These are phyloP conservation scores for Phylloporus sp. DNA, from an alignment of 768 basidiomycete genomes.

Conservation along the genomic window DNA sequence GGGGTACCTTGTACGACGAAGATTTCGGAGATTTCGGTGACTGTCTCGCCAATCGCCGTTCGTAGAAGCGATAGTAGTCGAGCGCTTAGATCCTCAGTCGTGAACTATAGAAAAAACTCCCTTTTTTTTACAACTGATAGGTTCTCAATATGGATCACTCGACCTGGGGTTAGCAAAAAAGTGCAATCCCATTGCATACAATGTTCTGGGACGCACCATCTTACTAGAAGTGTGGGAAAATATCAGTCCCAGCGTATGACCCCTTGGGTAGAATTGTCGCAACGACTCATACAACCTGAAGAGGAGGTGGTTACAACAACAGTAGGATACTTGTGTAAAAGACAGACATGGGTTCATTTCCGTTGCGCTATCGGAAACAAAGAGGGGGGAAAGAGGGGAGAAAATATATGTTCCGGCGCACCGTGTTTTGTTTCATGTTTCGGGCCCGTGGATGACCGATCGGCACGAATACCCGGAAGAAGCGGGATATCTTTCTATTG, in stretches of 20 bases:
- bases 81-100: background rate
- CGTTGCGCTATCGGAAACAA: background rate
- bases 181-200: background rate
- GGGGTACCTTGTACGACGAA: background rate
- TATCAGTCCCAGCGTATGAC: background rate
- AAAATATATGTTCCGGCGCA: background rate
- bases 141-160: background rate
- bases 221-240: background rate
- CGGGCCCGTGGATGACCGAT: background rate
- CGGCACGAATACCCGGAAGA: background rate
- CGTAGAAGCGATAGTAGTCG: too few species aligned
- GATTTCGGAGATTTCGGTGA: background rate
- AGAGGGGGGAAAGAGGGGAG: background rate
- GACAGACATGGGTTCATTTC: background rate
- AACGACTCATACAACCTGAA: background rate
- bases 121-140: background rate
- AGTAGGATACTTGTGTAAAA: background rate
- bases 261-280: background rate
- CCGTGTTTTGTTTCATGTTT: background rate
- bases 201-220: background rate
- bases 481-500: background rate
- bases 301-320: background rate
- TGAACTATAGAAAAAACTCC: background rate
- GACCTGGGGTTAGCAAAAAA: background rate
- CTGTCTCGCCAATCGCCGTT: background rate